These are phyloP conservation scores for Cladobotryum mycophilum DNA, from an alignment of 2,329 filamentous ascomycete species.

Conservation along the genomic window DNA sequence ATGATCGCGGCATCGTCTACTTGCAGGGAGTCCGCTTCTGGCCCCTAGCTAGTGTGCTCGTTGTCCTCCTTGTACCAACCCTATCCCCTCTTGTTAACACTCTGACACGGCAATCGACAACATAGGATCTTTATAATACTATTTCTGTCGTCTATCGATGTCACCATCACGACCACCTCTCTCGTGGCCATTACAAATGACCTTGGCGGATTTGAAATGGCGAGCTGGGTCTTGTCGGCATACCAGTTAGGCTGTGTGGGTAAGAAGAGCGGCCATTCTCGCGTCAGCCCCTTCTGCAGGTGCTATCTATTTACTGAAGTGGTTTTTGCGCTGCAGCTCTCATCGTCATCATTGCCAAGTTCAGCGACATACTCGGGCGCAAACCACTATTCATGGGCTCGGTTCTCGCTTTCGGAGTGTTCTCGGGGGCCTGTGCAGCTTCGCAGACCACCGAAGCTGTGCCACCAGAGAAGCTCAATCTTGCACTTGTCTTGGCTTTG, in stretches of 20 bases:
- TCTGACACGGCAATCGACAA: too few relatives aligned
- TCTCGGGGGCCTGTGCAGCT: constrained; percentile 37
- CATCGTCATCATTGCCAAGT: constrained; percentile 35
- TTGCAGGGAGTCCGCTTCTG: too few relatives aligned
- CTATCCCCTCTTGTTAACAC: too few relatives aligned
- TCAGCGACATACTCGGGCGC: constrained; percentile 35
- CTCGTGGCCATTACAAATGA: constrained; percentile 38
- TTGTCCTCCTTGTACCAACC: too few relatives aligned
- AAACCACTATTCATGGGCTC: constrained; percentile 11
- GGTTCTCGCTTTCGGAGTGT: constrained; percentile 34
- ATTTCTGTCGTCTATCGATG: constrained; percentile 28
- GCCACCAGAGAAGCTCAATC: constrained; percentile 29
- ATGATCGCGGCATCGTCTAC: too few relatives aligned
- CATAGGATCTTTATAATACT: too few relatives aligned
- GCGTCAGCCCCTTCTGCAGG: too few relatives aligned
- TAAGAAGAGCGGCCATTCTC: constrained; percentile 9
- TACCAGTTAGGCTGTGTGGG: constrained; percentile 45
- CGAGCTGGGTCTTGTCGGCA: constrained; percentile 41
- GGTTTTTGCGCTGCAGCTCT: constrained; percentile 22
- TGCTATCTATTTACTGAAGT: too few relatives aligned
- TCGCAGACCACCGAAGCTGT: constrained; percentile 38
- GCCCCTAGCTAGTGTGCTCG: too few relatives aligned
- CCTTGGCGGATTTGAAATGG: constrained; percentile 29
- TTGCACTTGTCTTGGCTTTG: constrained; percentile 38
- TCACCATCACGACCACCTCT: constrained; percentile 44